These are phyloP conservation scores for Pharnaceum exiguum DNA, from an alignment of 148 eudicot genomes.

Conservation along the genomic window DNA sequence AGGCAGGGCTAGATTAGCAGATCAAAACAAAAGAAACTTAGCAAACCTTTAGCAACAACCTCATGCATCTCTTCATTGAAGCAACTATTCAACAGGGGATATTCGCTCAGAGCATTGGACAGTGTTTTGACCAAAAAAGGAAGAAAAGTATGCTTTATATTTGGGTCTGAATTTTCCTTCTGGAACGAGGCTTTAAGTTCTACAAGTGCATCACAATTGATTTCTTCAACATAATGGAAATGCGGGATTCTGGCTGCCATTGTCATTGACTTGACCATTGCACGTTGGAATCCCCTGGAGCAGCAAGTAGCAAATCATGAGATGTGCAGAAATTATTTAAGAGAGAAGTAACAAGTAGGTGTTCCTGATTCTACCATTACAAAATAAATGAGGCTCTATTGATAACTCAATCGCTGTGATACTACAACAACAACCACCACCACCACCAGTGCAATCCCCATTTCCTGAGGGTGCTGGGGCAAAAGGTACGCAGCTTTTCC, in stretches of 20 bases:
- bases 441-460: no score
- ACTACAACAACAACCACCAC: no score
- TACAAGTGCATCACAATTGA: constrained; percentile 66
- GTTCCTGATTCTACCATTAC: no score
- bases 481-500: no score
- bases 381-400: no score
- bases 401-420: no score
- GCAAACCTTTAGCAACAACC: constrained; percentile 72
- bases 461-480: no score
- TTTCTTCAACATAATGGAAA: constrained; percentile 91
- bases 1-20: neutral
- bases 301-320: constrained; percentile 5
- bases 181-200: constrained; percentile 74
- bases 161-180: constrained; percentile 66
- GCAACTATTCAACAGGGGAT: constrained; percentile 74
- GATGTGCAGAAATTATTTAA: neutral
- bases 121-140: constrained; percentile 81
- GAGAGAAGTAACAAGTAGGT: neutral
- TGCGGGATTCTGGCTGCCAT: constrained; percentile 90
- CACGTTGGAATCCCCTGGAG: constrained; percentile 93
- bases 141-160: constrained; percentile 83
- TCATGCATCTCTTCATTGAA: constrained; percentile 62
- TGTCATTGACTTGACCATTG: constrained; percentile 97
- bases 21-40: neutral
- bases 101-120: constrained; percentile 70